Base-by-base conservation (phyloP, 2,329 filamentous ascomycete genomes). In the Botrytis medusae region DNA sequence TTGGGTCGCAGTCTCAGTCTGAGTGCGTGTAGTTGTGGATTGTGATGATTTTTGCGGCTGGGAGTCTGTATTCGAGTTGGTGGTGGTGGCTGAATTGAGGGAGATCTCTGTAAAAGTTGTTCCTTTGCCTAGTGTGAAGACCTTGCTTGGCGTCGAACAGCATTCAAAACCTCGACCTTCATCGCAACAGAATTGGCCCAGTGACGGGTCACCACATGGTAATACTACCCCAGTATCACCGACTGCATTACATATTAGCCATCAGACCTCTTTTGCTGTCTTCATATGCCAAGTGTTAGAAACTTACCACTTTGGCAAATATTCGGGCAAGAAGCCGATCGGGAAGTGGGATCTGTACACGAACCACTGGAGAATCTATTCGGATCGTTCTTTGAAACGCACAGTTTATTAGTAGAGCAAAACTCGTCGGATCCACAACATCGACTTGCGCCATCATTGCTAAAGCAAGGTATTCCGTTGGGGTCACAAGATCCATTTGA, bases 351-450 rank as follows among this genome's bases (percentile, higher is more conserved):
- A 68, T 76, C 75, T 18, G 73, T 59, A 60, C 75, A 76, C 37
- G 74, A 74, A 10, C 75, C 74, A 32, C 75, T 62, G 10, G 72
- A 60, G 59, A 74, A 73, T 59, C 51, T 72, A 10, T 37, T 68
- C n/a, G 61, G 14, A 40, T 71, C 70, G 6, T 46, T 67, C 37
- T 76, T 75, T 20, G 68, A 54, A n/a, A 75, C 74, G 61, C 75
- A 76, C 9, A 76, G 57, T 32, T 74, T 74, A 46, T 76, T 76
- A 10, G 72, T 74, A 10, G 75, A 75, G 57, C 75, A 76, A 44
- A 74, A 62, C 34, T 76, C 73, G 25, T 74, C 67, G 20, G 62
- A 63, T 48, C 69, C 69, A 61, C 75, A 76, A 60, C 75, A 76
- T 63, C 67, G 72, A 69, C 75, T 76, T 65, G 62, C 32, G 8